Base-by-base conservation (phyloP, 2,329 filamentous ascomycete genomes). In the Aureobasidium pullulans region DNA sequence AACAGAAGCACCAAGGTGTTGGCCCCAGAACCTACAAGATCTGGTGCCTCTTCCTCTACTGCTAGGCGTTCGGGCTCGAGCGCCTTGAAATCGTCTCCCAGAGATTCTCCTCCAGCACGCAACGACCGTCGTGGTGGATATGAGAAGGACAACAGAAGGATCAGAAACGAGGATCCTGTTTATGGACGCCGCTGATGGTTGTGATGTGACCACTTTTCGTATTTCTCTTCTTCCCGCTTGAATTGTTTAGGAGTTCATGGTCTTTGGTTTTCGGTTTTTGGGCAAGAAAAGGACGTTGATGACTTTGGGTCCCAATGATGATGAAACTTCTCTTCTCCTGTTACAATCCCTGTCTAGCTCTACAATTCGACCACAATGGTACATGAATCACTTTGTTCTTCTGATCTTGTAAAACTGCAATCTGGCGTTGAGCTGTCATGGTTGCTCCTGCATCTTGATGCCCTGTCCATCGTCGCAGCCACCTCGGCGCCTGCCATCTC, bases 1-100 rank as follows among this genome's bases (percentile, higher is more conserved):
- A 75, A 53, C 75, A 73, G 29, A 73, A 76, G 42, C 71, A 69
- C 62, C 65, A 63, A 61, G 68, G 69, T 62, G 60, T 69, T 67
- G 69, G 68, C 42, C 77, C 48, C 71, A 74, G 60, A 68, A 71
- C 52, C 68, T 65, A 39, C 69, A 59, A 23, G 61, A 32, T 29
- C 48, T 19, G 29, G 57, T 49, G 32, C 39, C 13, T 36, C 37
- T 29, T 36, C 31, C 43, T 29, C 37, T 3, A 29, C 23, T 44
- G 48, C 53, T 9, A 62, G 59, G 52, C 39, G 28, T 31, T 46
- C 39, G 6, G 52, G 52, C 52, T 56, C 52, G 8, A 31, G 52
- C 9, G 44, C 50, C 19, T 32, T 37, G 23, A 31, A 46, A 36
- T 54, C 44, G 32, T 47, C 56, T 15, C 57, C 46, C 4, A 40